Base-by-base conservation (phyloP, 768 basidiomycete genomes). In the Lentinus tigrinus region DNA sequence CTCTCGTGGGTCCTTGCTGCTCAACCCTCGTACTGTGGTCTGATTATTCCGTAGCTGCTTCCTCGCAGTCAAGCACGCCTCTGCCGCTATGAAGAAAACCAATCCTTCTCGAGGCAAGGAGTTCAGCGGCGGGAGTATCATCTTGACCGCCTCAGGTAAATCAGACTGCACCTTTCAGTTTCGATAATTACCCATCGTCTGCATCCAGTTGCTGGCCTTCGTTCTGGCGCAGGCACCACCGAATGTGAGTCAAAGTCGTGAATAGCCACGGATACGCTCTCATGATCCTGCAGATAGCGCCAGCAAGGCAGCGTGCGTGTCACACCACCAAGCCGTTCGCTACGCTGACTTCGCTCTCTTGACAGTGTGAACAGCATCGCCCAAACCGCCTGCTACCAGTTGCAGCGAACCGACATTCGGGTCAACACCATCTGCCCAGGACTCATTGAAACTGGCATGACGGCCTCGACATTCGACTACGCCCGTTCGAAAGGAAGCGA, bases 381-480 rank as follows among this genome's bases (percentile, higher is more conserved):
- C 8, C 84, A 92, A 67, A 95, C 90, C 4, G 78, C 85, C 11
- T 83, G 85, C 4, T 91, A 88, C 70, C 90, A 93, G 70, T 80
- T 96, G 23, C 81, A 87, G 63, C 88, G 81, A 69, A 87, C 85
- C 1, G 89, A 93, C 72, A 81, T 98, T 63, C 89, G 95, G 43
- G 88, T 97, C 61, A 96, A 94, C 72, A 78, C 87, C 43, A 85
- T 97, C 64, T 95, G 93, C 67, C 95, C 95, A 5, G 95, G 94
- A 14, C 74, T 97, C 56, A 93, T 97, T 67, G 91, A 96, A 76
- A 98, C 95, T 9, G 90, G 87, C 49, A 97, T 98, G 93, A 95
- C 95, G 2, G 75, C 73, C 48, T 68, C 63, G n/a, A 80, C 87
- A 31, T 98, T 98, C 66, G 84, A 89, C 26, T 80, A 80, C 48